phyloP scores from a whole-genome alignment of 352 stramenopile species.

The Thalassiosira mediterranea region DNA sequence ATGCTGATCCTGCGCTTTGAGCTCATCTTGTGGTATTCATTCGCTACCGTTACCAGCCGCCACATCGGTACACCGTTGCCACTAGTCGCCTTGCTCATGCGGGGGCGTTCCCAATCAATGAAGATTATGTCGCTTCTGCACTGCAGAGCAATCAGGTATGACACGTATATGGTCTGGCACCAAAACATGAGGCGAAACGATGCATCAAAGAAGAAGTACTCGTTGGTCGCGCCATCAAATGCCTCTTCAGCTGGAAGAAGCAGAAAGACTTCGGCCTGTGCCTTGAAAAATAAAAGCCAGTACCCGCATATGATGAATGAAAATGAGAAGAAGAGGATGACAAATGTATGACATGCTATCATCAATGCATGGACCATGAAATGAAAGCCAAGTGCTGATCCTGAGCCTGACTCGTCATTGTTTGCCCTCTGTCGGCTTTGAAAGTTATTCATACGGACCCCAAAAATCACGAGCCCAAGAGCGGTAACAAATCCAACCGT shows the following conservation, averaged over 20 bases:
- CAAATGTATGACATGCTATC: conserved; percentile 67
- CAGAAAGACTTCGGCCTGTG: conserved; percentile 88
- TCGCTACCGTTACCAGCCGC: conserved; percentile 92
- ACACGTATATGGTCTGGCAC: conserved; percentile 86
- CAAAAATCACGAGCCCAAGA: conserved; percentile 72
- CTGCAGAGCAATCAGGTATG: conserved; percentile 86
- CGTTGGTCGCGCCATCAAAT: conserved; percentile 76
- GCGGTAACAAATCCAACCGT: conserved; percentile 82
- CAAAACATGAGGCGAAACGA: conserved; percentile 87
- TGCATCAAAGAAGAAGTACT: conserved; percentile 89
- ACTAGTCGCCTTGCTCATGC: conserved; percentile 14
- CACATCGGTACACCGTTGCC: conserved; percentile 88
- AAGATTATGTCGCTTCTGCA: conserved; percentile 89
- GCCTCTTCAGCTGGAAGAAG: conserved; percentile 86
- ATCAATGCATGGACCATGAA: conserved; percentile 65
- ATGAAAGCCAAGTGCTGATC: conserved; percentile 31
- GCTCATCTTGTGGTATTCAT: conserved; percentile 93
- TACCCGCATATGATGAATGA: conserved; percentile 88
- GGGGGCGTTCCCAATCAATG: conserved; percentile 91
- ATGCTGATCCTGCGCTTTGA: conserved; percentile 86
- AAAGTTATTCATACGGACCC: conserved; percentile 89
- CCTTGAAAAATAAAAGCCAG: conserved; percentile 93
- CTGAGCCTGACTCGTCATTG: no score
- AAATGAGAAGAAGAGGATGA: conserved; percentile 78
- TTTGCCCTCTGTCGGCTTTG: conserved; percentile 85